phyloP scores from a whole-genome alignment of 2,329 filamentous ascomycete genomes.

The Metarhizium brunneum region DNA sequence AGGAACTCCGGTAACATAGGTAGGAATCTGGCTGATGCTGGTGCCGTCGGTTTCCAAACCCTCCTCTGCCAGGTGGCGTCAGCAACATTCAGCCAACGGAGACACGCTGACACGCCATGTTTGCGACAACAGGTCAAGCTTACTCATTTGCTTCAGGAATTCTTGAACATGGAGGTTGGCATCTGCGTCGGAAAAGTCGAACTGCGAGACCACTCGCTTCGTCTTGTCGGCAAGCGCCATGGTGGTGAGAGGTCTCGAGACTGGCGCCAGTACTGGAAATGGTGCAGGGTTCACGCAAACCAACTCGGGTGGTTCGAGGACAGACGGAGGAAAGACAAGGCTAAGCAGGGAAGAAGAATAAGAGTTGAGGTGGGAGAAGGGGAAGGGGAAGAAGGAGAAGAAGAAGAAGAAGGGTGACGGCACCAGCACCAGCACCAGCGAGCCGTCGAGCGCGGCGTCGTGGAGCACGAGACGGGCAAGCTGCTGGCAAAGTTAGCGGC shows the following conservation, averaged over 20 bases:
- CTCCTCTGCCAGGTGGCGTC: slow-evolving; percentile 47
- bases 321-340: slow-evolving; percentile 19
- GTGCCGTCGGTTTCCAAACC: slow-evolving; percentile 70
- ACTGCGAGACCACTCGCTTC: slow-evolving; percentile 70
- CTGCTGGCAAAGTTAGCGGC: slow-evolving; percentile 20
- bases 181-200: slow-evolving; percentile 72
- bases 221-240: slow-evolving; percentile 64
- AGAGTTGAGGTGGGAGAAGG: slow-evolving; percentile 14
- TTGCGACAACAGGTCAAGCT: slow-evolving; percentile 12
- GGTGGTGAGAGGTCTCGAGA: slow-evolving; percentile 44
- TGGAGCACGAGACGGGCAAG: slow-evolving; percentile 43
- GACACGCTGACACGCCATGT: background rate
- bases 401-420: slow-evolving; percentile 8
- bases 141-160: slow-evolving; percentile 78
- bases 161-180: slow-evolving; percentile 75
- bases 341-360: slow-evolving; percentile 17
- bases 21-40: slow-evolving; percentile 90
- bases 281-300: slow-evolving; percentile 46
- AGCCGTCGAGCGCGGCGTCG: slow-evolving; percentile 34
- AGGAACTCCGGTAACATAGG: slow-evolving; percentile 90
- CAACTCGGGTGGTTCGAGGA: slow-evolving; percentile 28
- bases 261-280: slow-evolving; percentile 44
- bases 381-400: slow-evolving; percentile 6
- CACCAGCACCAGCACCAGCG: slow-evolving; percentile 13
- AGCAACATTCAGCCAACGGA: background rate